A percentile compares a stretch with the other conserved stretches of the same genome.
Evolutionary conservation across 2,329 filamentous ascomycete species (phyloP).

Genomic region (Epichloe uncinata): DNA sequence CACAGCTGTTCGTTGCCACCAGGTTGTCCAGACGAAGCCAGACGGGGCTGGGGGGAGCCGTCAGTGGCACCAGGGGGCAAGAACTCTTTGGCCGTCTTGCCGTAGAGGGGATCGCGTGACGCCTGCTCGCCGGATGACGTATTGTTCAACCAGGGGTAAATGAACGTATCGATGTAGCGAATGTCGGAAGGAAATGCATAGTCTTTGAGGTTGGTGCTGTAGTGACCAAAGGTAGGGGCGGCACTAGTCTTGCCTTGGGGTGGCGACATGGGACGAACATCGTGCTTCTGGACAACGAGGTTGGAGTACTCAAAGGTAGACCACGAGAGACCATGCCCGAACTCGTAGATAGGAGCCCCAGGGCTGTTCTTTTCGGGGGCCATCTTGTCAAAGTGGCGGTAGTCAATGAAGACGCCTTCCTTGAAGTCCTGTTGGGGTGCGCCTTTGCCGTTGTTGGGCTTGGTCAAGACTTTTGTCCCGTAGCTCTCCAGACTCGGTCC

Average conservation of each 20-base stretch:
- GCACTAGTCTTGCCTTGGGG: constrained; percentile 47
- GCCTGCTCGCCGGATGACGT: constrained; percentile 41
- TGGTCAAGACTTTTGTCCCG: constrained; percentile 51
- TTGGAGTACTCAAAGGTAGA: constrained; percentile 66
- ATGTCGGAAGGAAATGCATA: constrained; percentile 55
- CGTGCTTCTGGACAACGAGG: constrained; percentile 39
- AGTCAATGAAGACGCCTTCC: constrained; percentile 70
- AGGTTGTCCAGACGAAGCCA: constrained; percentile 36
- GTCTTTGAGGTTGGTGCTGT: constrained; percentile 46
- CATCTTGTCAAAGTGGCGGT: constrained; percentile 51
- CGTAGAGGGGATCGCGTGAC: constrained; percentile 46
- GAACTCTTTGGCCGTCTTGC: constrained; percentile 41
- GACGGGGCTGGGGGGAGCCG: constrained; percentile 41
- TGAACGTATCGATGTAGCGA: constrained; percentile 38
- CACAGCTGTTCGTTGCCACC: constrained; percentile 55
- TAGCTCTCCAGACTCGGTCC: constrained; percentile 55
- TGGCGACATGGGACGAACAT: constrained; percentile 40
- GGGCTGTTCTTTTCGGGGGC: constrained; percentile 18
- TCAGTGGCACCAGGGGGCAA: constrained; percentile 46
- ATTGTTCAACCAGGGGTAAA: constrained; percentile 63
- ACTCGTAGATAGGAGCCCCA: constrained; percentile 59
- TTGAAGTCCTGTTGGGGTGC: constrained; percentile 61
- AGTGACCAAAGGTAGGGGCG: constrained; percentile 52
- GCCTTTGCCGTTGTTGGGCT: constrained; percentile 51
- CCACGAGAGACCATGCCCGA: constrained; percentile 70